phyloP scores from a whole-genome alignment of 345 rosid species.

The Brassica carinata region DNA sequence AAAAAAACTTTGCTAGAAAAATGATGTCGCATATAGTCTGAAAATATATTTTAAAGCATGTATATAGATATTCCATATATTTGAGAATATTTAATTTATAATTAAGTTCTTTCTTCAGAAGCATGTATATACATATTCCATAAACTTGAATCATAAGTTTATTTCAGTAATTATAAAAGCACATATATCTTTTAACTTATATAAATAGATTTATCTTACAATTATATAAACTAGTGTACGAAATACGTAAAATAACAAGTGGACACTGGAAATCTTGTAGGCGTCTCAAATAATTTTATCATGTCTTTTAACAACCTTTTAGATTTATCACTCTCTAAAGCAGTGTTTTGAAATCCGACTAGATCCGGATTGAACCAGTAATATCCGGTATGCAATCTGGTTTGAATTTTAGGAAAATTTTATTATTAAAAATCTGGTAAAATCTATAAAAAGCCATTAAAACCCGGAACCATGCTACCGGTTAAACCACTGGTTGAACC shows the following conservation, averaged over 20 bases:
- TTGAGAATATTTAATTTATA: not conserved
- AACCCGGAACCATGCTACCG: too few relatives aligned
- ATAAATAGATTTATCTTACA: not conserved
- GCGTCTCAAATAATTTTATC: not conserved
- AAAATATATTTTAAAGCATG: too few relatives aligned
- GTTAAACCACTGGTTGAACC: too few relatives aligned
- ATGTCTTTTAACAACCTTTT: not conserved
- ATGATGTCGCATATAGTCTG: too few relatives aligned
- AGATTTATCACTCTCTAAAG: not conserved
- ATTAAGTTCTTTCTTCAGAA: not conserved
- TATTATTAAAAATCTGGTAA: too few relatives aligned
- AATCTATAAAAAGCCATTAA: too few relatives aligned
- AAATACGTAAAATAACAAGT: not conserved
- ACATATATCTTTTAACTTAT: not conserved
- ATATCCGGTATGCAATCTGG: too few relatives aligned
- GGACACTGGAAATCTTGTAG: not conserved
- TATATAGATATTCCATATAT: not conserved
- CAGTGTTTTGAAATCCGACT: too few relatives aligned
- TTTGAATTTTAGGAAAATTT: too few relatives aligned
- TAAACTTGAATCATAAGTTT: not conserved
- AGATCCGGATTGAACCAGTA: too few relatives aligned
- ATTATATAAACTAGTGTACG: not conserved
- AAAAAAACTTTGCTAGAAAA: too few relatives aligned
- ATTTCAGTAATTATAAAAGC: not conserved
- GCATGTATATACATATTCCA: not conserved